phyloP scores from a whole-genome alignment of 805 yeast genomes.

The Kuraishia floccosa region DNA sequence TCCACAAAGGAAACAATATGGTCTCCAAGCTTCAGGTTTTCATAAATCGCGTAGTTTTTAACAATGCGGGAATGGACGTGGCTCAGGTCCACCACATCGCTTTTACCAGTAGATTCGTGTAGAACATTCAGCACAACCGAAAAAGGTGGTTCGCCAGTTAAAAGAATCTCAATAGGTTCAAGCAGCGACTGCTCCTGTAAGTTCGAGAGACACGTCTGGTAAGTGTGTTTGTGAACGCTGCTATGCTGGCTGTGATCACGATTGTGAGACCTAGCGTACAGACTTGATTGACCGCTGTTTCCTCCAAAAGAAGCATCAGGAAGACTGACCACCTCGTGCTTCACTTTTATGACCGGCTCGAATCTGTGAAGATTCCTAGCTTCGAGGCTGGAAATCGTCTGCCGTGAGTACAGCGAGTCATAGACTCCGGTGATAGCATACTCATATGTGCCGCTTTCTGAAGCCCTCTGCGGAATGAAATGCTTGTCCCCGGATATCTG shows the following conservation, averaged over 20 bases:
- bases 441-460: conserved; percentile 45
- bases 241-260: background rate
- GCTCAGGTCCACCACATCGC: conserved; percentile 31
- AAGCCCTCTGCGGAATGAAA: conserved; percentile 26
- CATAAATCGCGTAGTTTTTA: conserved; percentile 31
- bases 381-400: conserved; percentile 18
- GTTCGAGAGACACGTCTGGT: conserved; percentile 18
- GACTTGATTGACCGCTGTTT: background rate
- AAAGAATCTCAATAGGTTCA: conserved; percentile 42
- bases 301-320: conserved; percentile 36
- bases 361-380: conserved; percentile 10
- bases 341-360: conserved; percentile 22
- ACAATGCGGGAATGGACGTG: conserved; percentile 26
- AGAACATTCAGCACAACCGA: conserved; percentile 42
- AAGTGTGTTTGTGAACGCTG: conserved; percentile 4
- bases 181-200: conserved; percentile 14
- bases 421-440: conserved; percentile 51
- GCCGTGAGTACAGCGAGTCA: conserved; percentile 49
- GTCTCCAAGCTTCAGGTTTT: conserved; percentile 54
- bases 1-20: conserved; percentile 48
- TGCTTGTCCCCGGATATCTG: conserved; percentile 34
- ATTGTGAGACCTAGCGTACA: too few species aligned
- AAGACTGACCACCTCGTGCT: conserved; percentile 44
- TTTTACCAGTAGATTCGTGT: conserved; percentile 48
- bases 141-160: conserved; percentile 55